Evolutionary conservation across 306 rosid genomes (phyloP), one percentile per base, ranked within the genome.

Genomic region (Sesbania bispinosa): DNA sequence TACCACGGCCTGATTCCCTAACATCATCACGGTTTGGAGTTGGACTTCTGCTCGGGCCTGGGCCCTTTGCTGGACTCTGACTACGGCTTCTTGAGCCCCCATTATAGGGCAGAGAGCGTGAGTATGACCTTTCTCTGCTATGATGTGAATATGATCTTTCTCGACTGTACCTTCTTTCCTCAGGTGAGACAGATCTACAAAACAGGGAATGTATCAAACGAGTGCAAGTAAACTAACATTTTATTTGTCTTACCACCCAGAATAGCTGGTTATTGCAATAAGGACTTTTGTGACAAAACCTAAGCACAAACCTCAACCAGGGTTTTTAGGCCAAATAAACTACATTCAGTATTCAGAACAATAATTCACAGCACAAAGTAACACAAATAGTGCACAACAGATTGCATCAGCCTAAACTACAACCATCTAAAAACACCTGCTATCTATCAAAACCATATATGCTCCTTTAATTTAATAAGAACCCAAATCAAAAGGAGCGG

Each of bases 31-130:
- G 86, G 60, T 78, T 72, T 0, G 62, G 81, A 67, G 76, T 89
- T 9, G 77, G 85, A 79, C 88, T 92, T 64, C 75, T 53, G 81
- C 92, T 86, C 29, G 29, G 74, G 60, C 77, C 73, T 14, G 79
- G 82, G 5, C 55, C 85, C 78, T 87, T 87, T 4, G 62, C 82
- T 30, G 92, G 96, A 71, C 90, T 95, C 61, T 21, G 92, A 69
- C 92, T 86, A 1, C 83, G 88, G 67, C 96, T 89, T 80, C 97
- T 85, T 1, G 87, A 73, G 47, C 89, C 96, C 65, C 92, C 96
- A 20, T 88, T 80, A n/a, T 73, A 74, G 10, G 79, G 88, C 5
- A 92, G 98, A 41, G 97, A 84, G 15, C 79, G 89, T 9, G 96
- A 83, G 79, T 51, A 85, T 6, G 89, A 84, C 70, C 87, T 85